Percentiles rank a stretch among this genome's conserved stretches.
These are phyloP conservation scores for Paecilomyces dactylethromorphus DNA, from an alignment of 2,329 filamentous ascomycete genomes.

Conservation along the genomic window DNA sequence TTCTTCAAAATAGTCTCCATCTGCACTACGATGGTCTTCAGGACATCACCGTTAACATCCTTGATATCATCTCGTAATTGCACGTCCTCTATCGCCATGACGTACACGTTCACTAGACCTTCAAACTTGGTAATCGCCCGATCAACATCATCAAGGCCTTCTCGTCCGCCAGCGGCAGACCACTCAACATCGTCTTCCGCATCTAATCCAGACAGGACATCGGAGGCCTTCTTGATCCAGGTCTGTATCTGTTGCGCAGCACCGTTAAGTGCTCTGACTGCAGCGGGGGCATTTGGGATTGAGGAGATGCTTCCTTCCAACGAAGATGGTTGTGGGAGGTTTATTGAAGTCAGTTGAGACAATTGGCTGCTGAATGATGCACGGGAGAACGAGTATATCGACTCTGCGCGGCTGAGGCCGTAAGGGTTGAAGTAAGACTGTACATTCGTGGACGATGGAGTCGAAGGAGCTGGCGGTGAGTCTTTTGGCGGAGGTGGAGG, in stretches of 20 bases:
- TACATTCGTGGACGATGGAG: slow-evolving; percentile 23
- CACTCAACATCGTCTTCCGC: slow-evolving; percentile 97
- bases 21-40: slow-evolving; percentile 70
- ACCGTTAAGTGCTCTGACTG: slow-evolving; percentile 73
- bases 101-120: slow-evolving; percentile 83
- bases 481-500: slow-evolving; percentile 30
- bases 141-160: slow-evolving; percentile 51
- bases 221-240: slow-evolving; percentile 89
- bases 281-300: slow-evolving; percentile 78
- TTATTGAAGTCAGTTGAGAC: slow-evolving; percentile 82
- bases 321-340: slow-evolving; percentile 76
- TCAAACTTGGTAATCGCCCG: slow-evolving; percentile 76
- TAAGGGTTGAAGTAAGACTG: slow-evolving; percentile 40
- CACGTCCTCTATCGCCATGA: slow-evolving; percentile 86
- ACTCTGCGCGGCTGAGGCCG: slow-evolving; percentile 61
- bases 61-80: slow-evolving; percentile 72
- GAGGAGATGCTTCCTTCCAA: slow-evolving; percentile 77
- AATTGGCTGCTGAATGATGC: slow-evolving; percentile 91
- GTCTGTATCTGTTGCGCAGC: slow-evolving; percentile 87
- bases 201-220: slow-evolving; percentile 81
- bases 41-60: slow-evolving; percentile 62
- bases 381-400: slow-evolving; percentile 87
- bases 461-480: slow-evolving; percentile 18
- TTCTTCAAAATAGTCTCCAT: slow-evolving; percentile 82
- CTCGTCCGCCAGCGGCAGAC: slow-evolving; percentile 74